A percentile compares a stretch with the other conserved stretches of the same genome.
Conservation (phyloP, 2,329 filamentous ascomycete species). For the Diaporthe vexans region DNA sequence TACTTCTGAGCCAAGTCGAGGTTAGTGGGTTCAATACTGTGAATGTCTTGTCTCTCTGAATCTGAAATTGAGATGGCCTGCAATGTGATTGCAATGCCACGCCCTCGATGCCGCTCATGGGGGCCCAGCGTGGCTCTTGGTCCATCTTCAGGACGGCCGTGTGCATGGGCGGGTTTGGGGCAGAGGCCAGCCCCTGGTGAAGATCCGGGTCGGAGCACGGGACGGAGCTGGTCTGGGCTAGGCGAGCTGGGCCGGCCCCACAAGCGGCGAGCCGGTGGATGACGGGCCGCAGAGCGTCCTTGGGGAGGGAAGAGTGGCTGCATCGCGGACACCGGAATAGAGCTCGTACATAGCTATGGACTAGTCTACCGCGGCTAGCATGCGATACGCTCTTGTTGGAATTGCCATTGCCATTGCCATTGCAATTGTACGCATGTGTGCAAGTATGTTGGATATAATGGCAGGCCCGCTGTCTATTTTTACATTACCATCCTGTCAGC, state of each 20-base stretch:
- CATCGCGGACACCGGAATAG: too few species aligned
- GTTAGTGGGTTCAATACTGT: neutral
- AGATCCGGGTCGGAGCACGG: neutral
- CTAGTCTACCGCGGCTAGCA: too few species aligned
- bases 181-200: neutral
- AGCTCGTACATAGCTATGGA: too few species aligned
- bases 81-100: neutral
- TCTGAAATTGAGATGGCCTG: neutral
- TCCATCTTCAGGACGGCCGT: neutral
- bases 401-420: neutral
- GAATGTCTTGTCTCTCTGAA: neutral
- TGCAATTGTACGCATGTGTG: neutral
- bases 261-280: constrained; percentile 2
- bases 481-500: neutral
- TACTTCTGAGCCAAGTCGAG: neutral
- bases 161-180: neutral
- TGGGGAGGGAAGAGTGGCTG: too few species aligned
- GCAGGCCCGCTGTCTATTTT: constrained; percentile 7
- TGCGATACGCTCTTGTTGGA: neutral
- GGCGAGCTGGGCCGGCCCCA: constrained; percentile 12
- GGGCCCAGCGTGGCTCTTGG: neutral
- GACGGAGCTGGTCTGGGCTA: neutral
- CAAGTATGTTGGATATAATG: neutral
- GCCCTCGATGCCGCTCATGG: neutral
- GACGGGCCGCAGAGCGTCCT: too few species aligned